Evolutionary conservation across 257 asterid genomes (phyloP).

Genomic region (Cruciata laevipes): DNA sequence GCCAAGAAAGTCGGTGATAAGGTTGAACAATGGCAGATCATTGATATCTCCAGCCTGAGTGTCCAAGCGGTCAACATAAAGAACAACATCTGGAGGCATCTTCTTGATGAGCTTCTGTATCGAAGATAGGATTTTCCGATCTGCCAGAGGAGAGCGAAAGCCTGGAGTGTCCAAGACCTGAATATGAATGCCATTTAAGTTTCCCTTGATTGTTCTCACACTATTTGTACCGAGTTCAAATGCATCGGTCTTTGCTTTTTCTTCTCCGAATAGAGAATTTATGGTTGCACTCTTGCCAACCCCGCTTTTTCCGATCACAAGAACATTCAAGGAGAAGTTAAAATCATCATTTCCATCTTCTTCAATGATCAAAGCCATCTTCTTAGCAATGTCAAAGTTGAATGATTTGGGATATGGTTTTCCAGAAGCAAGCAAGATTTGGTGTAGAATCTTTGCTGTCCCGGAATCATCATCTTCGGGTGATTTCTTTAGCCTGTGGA

Average conservation of each 20-base stretch:
- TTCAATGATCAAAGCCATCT: conserved; percentile 36
- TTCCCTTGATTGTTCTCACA: conserved; percentile 48
- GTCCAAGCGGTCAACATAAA: conserved; percentile 75
- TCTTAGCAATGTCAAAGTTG: conserved; percentile 30
- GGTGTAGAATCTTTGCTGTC: conserved; percentile 28
- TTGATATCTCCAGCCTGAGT: conserved; percentile 26
- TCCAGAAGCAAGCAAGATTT: conserved; percentile 35
- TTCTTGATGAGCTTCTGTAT: conserved; percentile 51
- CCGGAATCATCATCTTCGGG: conserved; percentile 41
- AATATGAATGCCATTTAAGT: conserved; percentile 44
- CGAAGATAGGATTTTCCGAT: conserved; percentile 39
- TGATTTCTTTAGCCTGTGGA: conserved; percentile 36
- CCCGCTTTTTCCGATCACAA: conserved; percentile 85
- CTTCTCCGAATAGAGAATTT: conserved; percentile 68
- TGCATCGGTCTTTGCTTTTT: conserved; percentile 37
- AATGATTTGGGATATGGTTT: conserved; percentile 22
- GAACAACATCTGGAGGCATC: conserved; percentile 63
- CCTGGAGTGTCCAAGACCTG: conserved; percentile 88
- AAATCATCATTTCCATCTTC: conserved; percentile 25
- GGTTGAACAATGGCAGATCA: conserved; percentile 53
- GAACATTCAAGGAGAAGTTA: conserved; percentile 37
- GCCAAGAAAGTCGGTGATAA: conserved; percentile 50
- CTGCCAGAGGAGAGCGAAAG: conserved; percentile 40
- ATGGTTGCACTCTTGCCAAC: conserved; percentile 95
- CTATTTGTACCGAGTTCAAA: conserved; percentile 56